These are phyloP conservation scores for Echria macrotheca DNA, from an alignment of 495 filamentous ascomycete species.

Conservation along the genomic window DNA sequence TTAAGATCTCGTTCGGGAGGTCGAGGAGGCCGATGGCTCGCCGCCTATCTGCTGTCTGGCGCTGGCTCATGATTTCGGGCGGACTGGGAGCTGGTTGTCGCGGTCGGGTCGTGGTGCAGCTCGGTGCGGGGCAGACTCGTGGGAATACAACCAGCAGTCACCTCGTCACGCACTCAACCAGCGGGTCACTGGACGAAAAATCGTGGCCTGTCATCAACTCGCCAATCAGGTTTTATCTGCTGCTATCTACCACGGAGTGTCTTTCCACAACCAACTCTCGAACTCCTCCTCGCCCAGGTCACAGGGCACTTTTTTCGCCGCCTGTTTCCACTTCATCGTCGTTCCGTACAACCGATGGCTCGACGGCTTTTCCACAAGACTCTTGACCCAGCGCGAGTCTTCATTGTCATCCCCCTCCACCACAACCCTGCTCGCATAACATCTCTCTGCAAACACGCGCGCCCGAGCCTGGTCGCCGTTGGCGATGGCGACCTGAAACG, in stretches of 20 bases:
- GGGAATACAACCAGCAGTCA: no score
- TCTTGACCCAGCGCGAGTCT: not conserved
- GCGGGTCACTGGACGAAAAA: no score
- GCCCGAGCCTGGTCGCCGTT: conserved; percentile 8
- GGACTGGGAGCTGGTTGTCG: no score
- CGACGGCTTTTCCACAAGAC: not conserved
- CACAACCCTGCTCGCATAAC: not conserved
- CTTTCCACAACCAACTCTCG: conserved; percentile 7
- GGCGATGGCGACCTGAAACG: not conserved
- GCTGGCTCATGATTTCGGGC: no score
- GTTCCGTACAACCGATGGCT: not conserved
- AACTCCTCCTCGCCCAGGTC: not conserved
- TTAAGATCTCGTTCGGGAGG: not conserved
- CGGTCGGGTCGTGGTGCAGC: no score
- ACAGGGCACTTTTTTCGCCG: not conserved
- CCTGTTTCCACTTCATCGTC: conserved; percentile 1
- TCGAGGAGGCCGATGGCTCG: not conserved
- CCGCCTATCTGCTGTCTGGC: no score
- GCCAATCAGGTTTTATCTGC: no score
- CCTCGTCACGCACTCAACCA: no score
- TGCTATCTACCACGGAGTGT: no score
- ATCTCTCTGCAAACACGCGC: not conserved
- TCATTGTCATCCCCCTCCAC: not conserved
- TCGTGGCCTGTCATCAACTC: no score
- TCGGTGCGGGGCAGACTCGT: no score